Base-by-base conservation (phyloP, 768 basidiomycete genomes). In the Gloeopeniophorella convolvens region DNA sequence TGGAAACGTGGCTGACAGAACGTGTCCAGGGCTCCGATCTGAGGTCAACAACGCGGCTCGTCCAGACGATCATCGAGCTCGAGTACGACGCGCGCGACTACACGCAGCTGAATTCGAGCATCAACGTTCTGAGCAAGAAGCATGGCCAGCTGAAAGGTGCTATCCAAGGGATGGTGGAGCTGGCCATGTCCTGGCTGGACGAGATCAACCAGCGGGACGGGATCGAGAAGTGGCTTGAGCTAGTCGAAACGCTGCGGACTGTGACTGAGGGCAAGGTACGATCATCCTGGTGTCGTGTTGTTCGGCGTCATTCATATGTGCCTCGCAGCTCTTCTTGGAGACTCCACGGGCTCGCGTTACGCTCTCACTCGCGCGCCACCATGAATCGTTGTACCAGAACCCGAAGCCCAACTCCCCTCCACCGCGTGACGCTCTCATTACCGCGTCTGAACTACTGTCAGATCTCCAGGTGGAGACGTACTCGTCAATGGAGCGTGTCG, bases 391-490 rank as follows among this genome's bases (percentile, higher is more conserved):
- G 36, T 73, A 78, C 47, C 68, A 72, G 45, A 57, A 72, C 1
- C 62, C 75, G 36, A 70, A 75, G 20, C 64, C 75, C 9, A 63
- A 66, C 18, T 59, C 71, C 23, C 42, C 67, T 0, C 42, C 63
- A 3, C 46, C 63, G 7, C 55, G 64, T 58, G 85, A 89, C 59
- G 79, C 83, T 34, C 70, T 91, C 32, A 81, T 87, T 60, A 85
- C 83, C 0, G 93, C 96, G 5, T 93, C 90, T 0, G 96, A 98
- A 56, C 71, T 98, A 24, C 75, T 98, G 54, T 85, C 85, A 20
- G 96, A 99, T 51, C 80, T 99, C 2, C 94, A 97, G 71, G 94
- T 99, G 32, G 96, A 99, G 69, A 98, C 96, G 1, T 99, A 97
- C 65, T 97, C 94, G 12, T 92, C 90, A 5, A 98, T 99, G 96